These are phyloP conservation scores for Alternaria dauci DNA, from an alignment of 2,329 filamentous ascomycete genomes.

Conservation along the genomic window DNA sequence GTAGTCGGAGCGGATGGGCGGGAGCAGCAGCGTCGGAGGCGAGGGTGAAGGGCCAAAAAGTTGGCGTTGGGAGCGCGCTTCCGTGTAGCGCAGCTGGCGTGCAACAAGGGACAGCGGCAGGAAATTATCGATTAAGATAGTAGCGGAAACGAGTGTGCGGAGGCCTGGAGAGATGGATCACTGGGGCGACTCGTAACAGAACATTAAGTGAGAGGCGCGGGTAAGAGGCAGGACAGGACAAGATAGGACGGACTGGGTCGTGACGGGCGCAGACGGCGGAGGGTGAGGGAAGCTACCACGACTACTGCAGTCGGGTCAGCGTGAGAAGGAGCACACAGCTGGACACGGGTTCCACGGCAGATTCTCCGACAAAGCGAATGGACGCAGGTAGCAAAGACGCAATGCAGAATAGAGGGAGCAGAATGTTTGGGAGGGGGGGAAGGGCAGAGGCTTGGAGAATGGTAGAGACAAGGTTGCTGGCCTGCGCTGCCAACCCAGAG, in stretches of 20 bases:
- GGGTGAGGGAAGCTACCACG: slow-evolving; percentile 19
- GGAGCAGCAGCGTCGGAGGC: slow-evolving; percentile 22
- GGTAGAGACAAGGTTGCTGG: slow-evolving; percentile 14
- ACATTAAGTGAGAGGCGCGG: slow-evolving; percentile 41
- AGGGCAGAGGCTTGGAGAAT: slow-evolving; percentile 4
- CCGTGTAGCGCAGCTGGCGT: slow-evolving; percentile 36
- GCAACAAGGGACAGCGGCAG: slow-evolving; percentile 24
- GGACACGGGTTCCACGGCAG: slow-evolving; percentile 29
- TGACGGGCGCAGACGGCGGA: slow-evolving; percentile 18
- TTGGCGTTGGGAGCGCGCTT: slow-evolving; percentile 44
- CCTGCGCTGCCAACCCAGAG: slow-evolving; percentile 21
- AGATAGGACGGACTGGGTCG: slow-evolving; percentile 8
- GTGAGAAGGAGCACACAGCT: slow-evolving; percentile 24
- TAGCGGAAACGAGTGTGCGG: slow-evolving; percentile 50
- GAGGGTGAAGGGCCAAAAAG: slow-evolving; percentile 37
- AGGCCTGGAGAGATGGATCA: slow-evolving; percentile 37
- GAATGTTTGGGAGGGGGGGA: slow-evolving; percentile 10
- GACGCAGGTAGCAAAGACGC: slow-evolving; percentile 28
- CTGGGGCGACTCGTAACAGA: slow-evolving; percentile 42
- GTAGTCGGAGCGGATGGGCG: slow-evolving; percentile 24
- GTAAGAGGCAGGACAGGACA: slow-evolving; percentile 14
- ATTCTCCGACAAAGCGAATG: slow-evolving; percentile 29
- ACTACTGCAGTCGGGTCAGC: slow-evolving; percentile 20
- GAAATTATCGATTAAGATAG: slow-evolving; percentile 52
- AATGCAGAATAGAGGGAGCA: slow-evolving; percentile 5